phyloP scores from a whole-genome alignment of 176 grass and related monocot genomes.

The Avena eriantha region DNA sequence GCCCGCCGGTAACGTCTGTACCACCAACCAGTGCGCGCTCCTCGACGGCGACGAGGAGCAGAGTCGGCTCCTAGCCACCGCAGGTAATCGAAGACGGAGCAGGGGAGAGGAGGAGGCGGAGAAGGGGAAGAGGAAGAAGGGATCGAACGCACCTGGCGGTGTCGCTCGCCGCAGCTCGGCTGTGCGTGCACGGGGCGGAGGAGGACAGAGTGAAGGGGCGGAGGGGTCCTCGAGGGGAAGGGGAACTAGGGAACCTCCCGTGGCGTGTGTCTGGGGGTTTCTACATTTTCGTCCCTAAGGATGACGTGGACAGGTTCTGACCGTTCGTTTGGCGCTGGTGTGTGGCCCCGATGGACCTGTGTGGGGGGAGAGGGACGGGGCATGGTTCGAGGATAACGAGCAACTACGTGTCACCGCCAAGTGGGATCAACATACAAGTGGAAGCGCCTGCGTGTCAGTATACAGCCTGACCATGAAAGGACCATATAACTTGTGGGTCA shows the following conservation, averaged over 20 bases:
- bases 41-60: background rate
- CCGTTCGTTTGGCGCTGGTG: background rate
- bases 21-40: background rate
- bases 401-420: no score
- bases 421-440: no score
- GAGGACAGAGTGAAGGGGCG: background rate
- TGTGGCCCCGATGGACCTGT: background rate
- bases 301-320: fast-evolving
- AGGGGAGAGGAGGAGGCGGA: background rate
- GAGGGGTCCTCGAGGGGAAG: background rate
- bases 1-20: background rate
- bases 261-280: background rate
- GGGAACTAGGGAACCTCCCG: background rate
- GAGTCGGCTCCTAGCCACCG: background rate
- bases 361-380: no score
- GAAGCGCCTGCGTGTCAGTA: no score
- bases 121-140: background rate
- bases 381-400: no score
- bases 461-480: no score
- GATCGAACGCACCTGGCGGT: conserved; percentile 14
- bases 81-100: background rate
- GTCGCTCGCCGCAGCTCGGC: background rate
- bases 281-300: background rate
- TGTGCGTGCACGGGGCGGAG: background rate
- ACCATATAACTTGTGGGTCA: no score